Evolutionary conservation across 257 asterid genomes (phyloP).

Genomic region (Salvia miltiorrhiza): DNA sequence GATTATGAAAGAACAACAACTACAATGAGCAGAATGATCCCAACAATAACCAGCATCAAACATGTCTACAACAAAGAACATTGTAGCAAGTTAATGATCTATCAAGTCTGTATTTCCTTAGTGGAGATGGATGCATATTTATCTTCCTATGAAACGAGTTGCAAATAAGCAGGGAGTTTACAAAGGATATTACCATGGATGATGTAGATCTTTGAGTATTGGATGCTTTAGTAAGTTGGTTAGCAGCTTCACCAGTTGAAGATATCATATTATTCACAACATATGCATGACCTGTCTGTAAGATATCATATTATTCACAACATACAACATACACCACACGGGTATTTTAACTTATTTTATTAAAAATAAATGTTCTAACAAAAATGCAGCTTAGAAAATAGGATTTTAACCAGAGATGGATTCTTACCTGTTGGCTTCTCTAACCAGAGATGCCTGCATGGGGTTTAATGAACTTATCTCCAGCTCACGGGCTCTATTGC

Average conservation of each 20-base stretch:
- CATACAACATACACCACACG: not conserved
- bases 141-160: too few relatives aligned
- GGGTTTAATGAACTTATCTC: constrained; percentile 29
- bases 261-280: constrained; percentile 48
- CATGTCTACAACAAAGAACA: too few relatives aligned
- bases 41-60: too few relatives aligned
- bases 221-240: constrained; percentile 49
- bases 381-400: not conserved
- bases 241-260: constrained; percentile 42
- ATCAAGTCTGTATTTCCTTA: too few relatives aligned
- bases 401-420: not conserved
- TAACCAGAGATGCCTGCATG: constrained; percentile 30
- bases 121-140: too few relatives aligned
- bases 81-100: too few relatives aligned
- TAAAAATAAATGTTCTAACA: not conserved
- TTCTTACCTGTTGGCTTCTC: constrained; percentile 45
- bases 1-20: too few relatives aligned
- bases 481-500: constrained; percentile 32
- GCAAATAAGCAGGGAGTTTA: too few relatives aligned
- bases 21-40: too few relatives aligned
- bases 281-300: constrained; percentile 39
- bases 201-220: constrained; percentile 46
- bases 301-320: constrained; percentile 3
- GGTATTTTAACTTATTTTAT: not conserved
- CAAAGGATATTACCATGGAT: constrained; percentile 45